phyloP scores from a whole-genome alignment of 345 rosid species.

The Excoecaria agallocha region DNA sequence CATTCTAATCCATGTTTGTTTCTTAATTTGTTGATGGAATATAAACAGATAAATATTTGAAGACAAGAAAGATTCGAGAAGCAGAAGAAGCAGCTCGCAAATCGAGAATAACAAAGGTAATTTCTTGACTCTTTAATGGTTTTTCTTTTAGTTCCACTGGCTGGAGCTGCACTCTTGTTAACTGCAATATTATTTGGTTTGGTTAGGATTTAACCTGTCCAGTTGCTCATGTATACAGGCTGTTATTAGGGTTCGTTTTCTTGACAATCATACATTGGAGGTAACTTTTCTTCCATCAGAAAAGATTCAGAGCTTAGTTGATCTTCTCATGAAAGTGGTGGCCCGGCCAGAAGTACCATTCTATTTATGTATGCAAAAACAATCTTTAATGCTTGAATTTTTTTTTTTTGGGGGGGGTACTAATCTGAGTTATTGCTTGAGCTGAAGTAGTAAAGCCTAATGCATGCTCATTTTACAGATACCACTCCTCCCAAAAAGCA shows the following conservation, averaged over 20 bases:
- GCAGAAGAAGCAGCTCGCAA: slow-evolving; percentile 84
- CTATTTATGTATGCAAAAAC: slow-evolving; percentile 59
- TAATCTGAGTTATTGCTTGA: slow-evolving; percentile 1
- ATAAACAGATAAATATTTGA: slow-evolving; percentile 53
- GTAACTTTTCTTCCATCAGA: slow-evolving; percentile 81
- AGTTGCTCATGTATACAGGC: slow-evolving; percentile 39
- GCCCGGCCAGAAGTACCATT: slow-evolving; percentile 66
- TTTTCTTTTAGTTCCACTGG: neutral
- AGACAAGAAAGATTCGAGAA: slow-evolving; percentile 79
- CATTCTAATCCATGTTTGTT: neutral
- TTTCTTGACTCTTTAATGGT: neutral
- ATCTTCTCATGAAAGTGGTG: slow-evolving; percentile 60
- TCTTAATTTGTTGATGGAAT: neutral
- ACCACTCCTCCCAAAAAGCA: slow-evolving; percentile 90
- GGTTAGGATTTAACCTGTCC: slow-evolving; percentile 7
- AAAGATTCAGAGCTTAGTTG: slow-evolving; percentile 65
- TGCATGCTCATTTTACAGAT: slow-evolving; percentile 41
- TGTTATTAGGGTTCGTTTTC: slow-evolving; percentile 77
- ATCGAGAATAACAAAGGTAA: slow-evolving; percentile 68
- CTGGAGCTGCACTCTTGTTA: neutral
- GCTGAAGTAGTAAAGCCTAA: slow-evolving; percentile 6
- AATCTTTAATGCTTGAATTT: neutral
- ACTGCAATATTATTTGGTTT: neutral
- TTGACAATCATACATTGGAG: slow-evolving; percentile 78
- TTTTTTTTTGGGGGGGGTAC: neutral